Evolutionary conservation across 306 rosid species (phyloP), one percentile per base, ranked within the genome.

Genomic region (Canavalia ensiformis): DNA sequence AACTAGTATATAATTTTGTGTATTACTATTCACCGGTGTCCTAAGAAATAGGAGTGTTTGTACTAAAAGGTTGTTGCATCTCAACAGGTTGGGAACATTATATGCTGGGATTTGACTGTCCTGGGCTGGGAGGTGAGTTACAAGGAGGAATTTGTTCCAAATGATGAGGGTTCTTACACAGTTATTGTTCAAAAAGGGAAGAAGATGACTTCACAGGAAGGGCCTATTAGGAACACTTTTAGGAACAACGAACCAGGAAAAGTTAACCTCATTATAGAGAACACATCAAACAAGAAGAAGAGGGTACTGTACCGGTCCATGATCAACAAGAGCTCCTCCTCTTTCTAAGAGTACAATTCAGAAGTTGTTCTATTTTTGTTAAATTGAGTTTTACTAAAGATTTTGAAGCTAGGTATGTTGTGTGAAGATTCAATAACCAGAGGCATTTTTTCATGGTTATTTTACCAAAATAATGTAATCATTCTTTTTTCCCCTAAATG

Each of bases 111-210:
- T 59, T 46, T 88, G 77, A 55, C 71, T 31, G 87, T 86, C 49
- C 42, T 86, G 75, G 91, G 90, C 18, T 88, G 91, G 91, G 91
- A 88, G 28, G 87, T 88, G 31, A 88, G 79, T 73, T 88, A 88
- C 87, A 88, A 79, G 77, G 91, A 86, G 77, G 91, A 88, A 65
- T 88, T 88, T 76, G 74, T 75, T 59, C 91, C 91, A 0, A 68
- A 2, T 25, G 83, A 88, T 60, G 91, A 88, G 44, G 91, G 85
- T 9, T 88, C 90, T 4, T 88, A 88, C 73, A 86, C 87, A 5
- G 56, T 88, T 8, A 84, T 88, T 71, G 87, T 88, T 74, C 84
- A 83, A 63, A 88, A 86, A 46, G 87, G 64, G 72, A 86, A 81
- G 86, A 88, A 81, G 68, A 83, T 88, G 44, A 75, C 86, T 1